Conservation (phyloP, 441 rosid species). For the Croton setiger region DNA sequence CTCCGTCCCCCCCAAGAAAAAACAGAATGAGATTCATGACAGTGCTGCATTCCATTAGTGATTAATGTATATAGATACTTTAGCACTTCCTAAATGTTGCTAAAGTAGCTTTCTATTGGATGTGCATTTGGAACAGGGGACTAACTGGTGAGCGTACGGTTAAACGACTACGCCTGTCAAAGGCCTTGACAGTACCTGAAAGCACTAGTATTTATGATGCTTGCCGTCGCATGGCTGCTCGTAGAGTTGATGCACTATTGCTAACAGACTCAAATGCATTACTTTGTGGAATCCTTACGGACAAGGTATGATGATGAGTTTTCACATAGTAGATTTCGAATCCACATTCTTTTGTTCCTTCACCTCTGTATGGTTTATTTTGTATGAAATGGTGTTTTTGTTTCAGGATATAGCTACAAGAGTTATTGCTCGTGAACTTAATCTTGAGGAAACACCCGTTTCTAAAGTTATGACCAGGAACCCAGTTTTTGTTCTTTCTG, state of each 20-base stretch:
- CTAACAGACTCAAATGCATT: slow-evolving; percentile 92
- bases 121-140: slow-evolving; percentile 47
- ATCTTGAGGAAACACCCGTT: slow-evolving; percentile 79
- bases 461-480: slow-evolving; percentile 96
- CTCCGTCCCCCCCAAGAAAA: background rate
- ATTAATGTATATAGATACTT: background rate
- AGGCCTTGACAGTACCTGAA: slow-evolving; percentile 91
- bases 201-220: slow-evolving; percentile 78
- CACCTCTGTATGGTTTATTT: background rate
- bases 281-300: slow-evolving; percentile 97
- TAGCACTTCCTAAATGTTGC: background rate
- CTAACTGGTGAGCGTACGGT: slow-evolving; percentile 92
- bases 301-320: slow-evolving; percentile 51
- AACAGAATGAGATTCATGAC: background rate
- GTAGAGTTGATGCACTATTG: slow-evolving; percentile 88
- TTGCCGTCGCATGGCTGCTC: slow-evolving; percentile 92
- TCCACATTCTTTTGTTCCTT: background rate
- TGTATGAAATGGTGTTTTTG: background rate
- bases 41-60: background rate
- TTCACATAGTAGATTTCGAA: background rate
- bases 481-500: slow-evolving; percentile 90
- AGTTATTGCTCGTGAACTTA: slow-evolving; percentile 72
- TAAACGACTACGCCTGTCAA: slow-evolving; percentile 74
- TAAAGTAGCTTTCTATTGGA: background rate
- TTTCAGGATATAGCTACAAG: slow-evolving; percentile 81